Percentiles rank a stretch among this genome's conserved stretches.
Evolutionary conservation across 768 basidiomycete species (phyloP).

Genomic region (Kwoniella europaea): DNA sequence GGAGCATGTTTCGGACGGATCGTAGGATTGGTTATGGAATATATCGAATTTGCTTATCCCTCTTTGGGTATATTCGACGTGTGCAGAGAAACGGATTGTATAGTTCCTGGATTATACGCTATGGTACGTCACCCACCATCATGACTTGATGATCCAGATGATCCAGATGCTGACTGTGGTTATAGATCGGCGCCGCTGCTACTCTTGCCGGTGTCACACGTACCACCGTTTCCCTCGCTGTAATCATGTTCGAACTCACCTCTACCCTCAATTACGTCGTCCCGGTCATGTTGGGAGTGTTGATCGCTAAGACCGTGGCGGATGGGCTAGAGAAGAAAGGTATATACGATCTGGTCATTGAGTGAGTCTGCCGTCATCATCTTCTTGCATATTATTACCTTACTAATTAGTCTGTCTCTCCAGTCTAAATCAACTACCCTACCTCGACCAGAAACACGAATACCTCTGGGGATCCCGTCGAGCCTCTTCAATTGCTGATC

Average conservation of each 20-base stretch:
- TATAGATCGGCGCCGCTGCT: conserved; percentile 77
- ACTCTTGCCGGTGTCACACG: conserved; percentile 94
- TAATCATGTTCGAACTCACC: conserved; percentile 95
- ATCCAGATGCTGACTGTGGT: background rate
- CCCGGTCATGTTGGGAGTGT: conserved; percentile 61
- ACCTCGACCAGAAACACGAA: conserved; percentile 86
- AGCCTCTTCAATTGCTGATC: conserved; percentile 74
- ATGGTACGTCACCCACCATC: conserved; percentile 66
- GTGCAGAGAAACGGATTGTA: conserved; percentile 73
- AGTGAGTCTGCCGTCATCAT: conserved; percentile 60
- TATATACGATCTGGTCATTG: conserved; percentile 96
- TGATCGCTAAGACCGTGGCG: conserved; percentile 88
- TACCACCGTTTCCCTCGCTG: conserved; percentile 82
- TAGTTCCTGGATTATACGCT: conserved; percentile 88
- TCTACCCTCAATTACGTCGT: conserved; percentile 87
- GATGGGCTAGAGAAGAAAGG: conserved; percentile 89
- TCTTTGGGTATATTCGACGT: conserved; percentile 67
- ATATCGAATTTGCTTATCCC: conserved; percentile 70
- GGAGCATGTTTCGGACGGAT: conserved; percentile 92
- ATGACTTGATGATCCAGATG: background rate
- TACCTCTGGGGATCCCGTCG: conserved; percentile 81
- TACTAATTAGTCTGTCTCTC: too few species aligned
- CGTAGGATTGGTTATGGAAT: conserved; percentile 79
- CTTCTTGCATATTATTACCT: background rate
- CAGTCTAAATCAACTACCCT: conserved; percentile 83